These are phyloP conservation scores for Pythium guiyangense DNA, from an alignment of 352 stramenopile genomes.

Conservation along the genomic window DNA sequence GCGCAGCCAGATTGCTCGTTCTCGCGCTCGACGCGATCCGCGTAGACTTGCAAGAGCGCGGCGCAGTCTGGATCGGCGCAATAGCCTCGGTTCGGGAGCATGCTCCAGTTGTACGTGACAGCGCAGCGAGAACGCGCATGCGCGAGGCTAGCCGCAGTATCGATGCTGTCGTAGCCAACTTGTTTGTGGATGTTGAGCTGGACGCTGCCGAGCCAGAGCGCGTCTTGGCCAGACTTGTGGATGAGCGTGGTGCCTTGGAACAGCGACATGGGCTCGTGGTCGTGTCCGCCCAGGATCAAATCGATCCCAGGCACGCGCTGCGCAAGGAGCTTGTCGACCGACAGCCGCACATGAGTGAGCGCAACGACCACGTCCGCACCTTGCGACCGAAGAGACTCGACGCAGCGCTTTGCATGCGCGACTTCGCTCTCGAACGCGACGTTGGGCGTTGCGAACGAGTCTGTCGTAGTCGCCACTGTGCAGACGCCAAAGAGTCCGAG, in stretches of 20 bases:
- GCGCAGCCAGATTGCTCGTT: neutral
- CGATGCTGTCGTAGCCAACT: neutral
- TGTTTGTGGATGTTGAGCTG: conserved; percentile 69
- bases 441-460: conserved; percentile 41
- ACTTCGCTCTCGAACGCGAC: conserved; percentile 53
- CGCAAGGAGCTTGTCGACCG: conserved; percentile 67
- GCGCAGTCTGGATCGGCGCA: neutral
- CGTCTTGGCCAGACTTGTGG: conserved; percentile 89
- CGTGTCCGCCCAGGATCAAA: conserved; percentile 88
- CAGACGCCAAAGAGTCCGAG: conserved; percentile 56
- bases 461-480: conserved; percentile 44
- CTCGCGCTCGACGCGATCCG: neutral
- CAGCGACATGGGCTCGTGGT: conserved; percentile 88
- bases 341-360: conserved; percentile 80
- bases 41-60: neutral
- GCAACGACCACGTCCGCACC: conserved; percentile 83
- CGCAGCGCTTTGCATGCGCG: conserved; percentile 41
- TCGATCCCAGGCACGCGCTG: conserved; percentile 65
- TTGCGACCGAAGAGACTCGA: conserved; percentile 48
- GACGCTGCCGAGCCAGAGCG: conserved; percentile 79
- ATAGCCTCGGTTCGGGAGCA: conserved; percentile 7
- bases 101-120: conserved; percentile 1
- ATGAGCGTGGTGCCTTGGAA: conserved; percentile 82
- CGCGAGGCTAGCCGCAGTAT: neutral
- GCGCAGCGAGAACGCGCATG: neutral